These are phyloP conservation scores for Oryza meyeriana DNA, from an alignment of 176 grass and related monocot genomes.

Conservation along the genomic window DNA sequence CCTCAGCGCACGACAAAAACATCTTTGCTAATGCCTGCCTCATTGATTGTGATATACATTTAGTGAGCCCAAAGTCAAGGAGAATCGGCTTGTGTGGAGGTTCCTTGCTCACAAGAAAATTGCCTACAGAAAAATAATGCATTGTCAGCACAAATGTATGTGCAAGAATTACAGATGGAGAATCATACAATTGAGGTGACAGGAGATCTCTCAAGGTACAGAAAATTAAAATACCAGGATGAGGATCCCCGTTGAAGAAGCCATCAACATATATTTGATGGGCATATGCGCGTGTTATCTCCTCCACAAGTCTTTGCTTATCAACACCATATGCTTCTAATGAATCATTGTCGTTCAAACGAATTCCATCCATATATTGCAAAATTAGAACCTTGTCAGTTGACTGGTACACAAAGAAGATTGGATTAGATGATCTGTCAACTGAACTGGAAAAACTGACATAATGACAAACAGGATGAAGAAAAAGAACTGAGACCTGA, in stretches of 20 bases:
- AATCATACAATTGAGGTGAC: background rate
- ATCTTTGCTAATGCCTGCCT: constrained; percentile 89
- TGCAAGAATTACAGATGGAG: background rate
- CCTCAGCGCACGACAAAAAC: constrained; percentile 95
- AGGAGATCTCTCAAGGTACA: constrained; percentile 17
- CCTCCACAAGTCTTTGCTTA: constrained; percentile 92
- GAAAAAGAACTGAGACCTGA: constrained; percentile 48
- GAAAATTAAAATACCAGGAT: constrained; percentile 68
- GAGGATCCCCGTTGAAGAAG: constrained; percentile 97
- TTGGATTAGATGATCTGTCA: constrained; percentile 19
- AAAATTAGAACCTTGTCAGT: constrained; percentile 84
- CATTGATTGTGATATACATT: constrained; percentile 78
- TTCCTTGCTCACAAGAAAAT: constrained; percentile 97
- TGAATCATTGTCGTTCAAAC: constrained; percentile 78
- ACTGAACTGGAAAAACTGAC: constrained; percentile 16
- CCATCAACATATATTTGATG: constrained; percentile 99
- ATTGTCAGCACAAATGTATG: background rate
- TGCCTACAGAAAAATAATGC: constrained; percentile 52
- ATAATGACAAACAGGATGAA: constrained; percentile 23
- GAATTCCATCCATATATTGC: constrained; percentile 97
- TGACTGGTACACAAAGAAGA: constrained; percentile 57
- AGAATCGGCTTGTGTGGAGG: constrained; percentile 83
- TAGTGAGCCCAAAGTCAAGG: constrained; percentile 98
- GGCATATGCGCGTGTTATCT: constrained; percentile 96
- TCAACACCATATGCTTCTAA: constrained; percentile 78